Evolutionary conservation across 2,329 filamentous ascomycete genomes (phyloP).

Genomic region (Mycogone perniciosa): DNA sequence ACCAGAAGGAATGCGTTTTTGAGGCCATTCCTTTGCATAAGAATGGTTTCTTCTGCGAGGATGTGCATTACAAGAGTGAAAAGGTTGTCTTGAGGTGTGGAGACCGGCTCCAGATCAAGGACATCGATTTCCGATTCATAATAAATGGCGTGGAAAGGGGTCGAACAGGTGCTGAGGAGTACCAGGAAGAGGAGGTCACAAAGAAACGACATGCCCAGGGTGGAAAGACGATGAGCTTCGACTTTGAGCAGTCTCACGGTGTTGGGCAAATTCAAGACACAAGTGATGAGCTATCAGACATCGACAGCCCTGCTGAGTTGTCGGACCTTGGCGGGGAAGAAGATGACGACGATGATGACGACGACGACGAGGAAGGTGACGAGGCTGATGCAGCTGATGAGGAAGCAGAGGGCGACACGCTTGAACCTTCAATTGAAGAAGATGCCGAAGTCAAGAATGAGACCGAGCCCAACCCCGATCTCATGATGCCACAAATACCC

Average conservation of each 20-base stretch:
- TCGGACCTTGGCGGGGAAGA: conserved; percentile 32
- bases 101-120: conserved; percentile 64
- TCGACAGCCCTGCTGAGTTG: conserved; percentile 36
- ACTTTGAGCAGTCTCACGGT: conserved; percentile 59
- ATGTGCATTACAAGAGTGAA: conserved; percentile 49
- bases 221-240: conserved; percentile 67
- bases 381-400: conserved; percentile 23
- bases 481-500: conserved; percentile 39
- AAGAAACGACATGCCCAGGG: conserved; percentile 48
- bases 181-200: conserved; percentile 42
- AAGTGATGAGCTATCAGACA: conserved; percentile 45
- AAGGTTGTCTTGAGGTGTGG: conserved; percentile 56
- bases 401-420: conserved; percentile 21
- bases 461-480: conserved; percentile 26
- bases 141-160: conserved; percentile 58
- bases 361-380: conserved; percentile 22
- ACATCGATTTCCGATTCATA: conserved; percentile 60
- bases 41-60: conserved; percentile 65
- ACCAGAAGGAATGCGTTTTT: conserved; percentile 55
- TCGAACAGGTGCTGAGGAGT: conserved; percentile 52
- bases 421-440: conserved; percentile 15
- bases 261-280: conserved; percentile 51
- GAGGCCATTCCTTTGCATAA: conserved; percentile 55
- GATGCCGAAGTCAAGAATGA: conserved; percentile 25
- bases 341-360: conserved; percentile 21